phyloP scores from a whole-genome alignment of 129 eudicot species.

The Gnaphalium uliginosum region DNA sequence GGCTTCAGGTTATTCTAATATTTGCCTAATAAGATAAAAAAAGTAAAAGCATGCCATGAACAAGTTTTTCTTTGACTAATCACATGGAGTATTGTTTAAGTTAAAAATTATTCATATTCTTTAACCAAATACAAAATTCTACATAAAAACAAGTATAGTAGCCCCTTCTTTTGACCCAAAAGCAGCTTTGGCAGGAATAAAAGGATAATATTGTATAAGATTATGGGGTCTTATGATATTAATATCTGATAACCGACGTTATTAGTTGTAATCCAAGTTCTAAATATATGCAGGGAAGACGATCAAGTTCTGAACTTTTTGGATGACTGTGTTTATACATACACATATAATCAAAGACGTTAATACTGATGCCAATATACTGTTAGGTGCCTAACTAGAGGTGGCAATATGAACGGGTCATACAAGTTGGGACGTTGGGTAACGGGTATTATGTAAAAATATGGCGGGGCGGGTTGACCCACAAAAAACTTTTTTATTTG shows the following conservation, averaged over 20 bases:
- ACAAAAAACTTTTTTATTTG: no score
- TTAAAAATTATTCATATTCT: constrained; percentile 38
- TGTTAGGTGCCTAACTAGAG: not conserved
- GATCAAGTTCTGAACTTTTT: constrained; percentile 20
- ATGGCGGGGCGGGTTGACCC: not conserved
- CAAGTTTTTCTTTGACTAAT: constrained; percentile 20
- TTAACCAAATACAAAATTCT: constrained; percentile 37
- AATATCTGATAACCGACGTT: constrained; percentile 21
- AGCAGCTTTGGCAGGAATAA: constrained; percentile 38
- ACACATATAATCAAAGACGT: not conserved
- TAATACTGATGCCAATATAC: not conserved
- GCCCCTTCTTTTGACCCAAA: constrained; percentile 41
- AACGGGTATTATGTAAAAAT: not conserved
- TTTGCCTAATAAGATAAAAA: constrained; percentile 28
- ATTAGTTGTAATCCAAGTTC: constrained; percentile 13
- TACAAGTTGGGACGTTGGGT: not conserved
- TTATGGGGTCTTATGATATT: constrained; percentile 33
- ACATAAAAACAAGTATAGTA: constrained; percentile 26
- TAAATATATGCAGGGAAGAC: not conserved
- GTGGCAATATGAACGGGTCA: not conserved
- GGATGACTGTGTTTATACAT: not conserved
- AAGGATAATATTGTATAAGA: constrained; percentile 34
- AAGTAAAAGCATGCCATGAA: constrained; percentile 11
- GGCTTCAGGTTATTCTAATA: constrained; percentile 14
- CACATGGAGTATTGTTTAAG: constrained; percentile 32